Base-by-base conservation (phyloP, 2,329 filamentous ascomycete species). In the Nigrospora oryzae region DNA sequence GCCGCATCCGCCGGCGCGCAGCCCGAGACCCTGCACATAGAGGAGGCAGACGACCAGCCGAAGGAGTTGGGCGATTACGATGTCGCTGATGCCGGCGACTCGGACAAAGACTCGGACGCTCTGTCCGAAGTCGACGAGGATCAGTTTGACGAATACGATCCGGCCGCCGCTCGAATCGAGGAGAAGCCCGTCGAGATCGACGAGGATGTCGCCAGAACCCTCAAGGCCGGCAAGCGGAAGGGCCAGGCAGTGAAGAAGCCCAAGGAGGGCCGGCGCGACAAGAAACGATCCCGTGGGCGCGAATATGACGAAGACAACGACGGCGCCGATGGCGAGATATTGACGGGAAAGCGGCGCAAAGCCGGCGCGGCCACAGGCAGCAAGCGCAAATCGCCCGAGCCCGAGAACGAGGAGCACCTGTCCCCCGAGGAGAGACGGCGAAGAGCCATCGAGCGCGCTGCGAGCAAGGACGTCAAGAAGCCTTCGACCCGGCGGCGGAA, bases 381-480 rank as follows among this genome's bases (percentile, higher is more conserved):
- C 31, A 69, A 70, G 52, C 74, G 75, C 52, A 74, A 66, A 1
- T 64, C 69, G 16, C 73, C 73, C 3, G 78, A 83, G 47, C 76
- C 81, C 5, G 81, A 87, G 50, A 77, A 86, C 52, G 88, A 95
- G 49, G 86, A 89, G 56, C 74, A 84, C 50, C 66, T 97, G 55
- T 84, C 86, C 16, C 88, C 89, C 1, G 89, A 93, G 64, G 88
- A 95, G 68, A 78, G 87, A 56, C 81, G 90, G 55, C 83, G 85
- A 56, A 77, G 87, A 53, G 90, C 89, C 16, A 81, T 98, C 43
- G 88, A 95, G 57, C 79, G 83, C 53, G 86, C 87, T 45, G 88
- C 97, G 69, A 88, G 95, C 63, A 86, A 86, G 46, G 89, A 90
- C 1, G 73, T 95, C 55, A 94, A 94, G 70, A 87, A 86, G 54